A percentile compares a stretch with the other conserved stretches of the same genome.
Conservation (phyloP, 176 grass and related monocot species). For the Zoysia japonica region DNA sequence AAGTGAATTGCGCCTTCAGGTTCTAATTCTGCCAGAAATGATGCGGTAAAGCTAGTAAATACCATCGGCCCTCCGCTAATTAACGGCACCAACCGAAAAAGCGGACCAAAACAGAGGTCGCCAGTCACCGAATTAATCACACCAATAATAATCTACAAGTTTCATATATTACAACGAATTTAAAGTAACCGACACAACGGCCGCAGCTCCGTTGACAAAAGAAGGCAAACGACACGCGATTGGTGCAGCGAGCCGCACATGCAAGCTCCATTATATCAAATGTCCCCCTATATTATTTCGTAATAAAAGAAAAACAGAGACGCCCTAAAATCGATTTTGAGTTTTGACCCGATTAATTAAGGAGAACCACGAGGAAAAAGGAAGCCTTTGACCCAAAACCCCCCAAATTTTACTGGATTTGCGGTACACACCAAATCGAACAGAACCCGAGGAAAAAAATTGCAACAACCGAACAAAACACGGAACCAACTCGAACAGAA, state of each 20-base stretch:
- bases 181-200: slow-evolving; percentile 26
- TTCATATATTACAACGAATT: slow-evolving; percentile 27
- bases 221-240: neutral
- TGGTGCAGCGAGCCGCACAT: slow-evolving; percentile 18
- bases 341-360: slow-evolving; percentile 36
- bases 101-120: neutral
- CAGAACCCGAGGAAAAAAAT: neutral
- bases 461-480: slow-evolving; percentile 8
- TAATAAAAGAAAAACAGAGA: slow-evolving; percentile 27
- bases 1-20: neutral
- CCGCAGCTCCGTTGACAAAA: slow-evolving; percentile 3
- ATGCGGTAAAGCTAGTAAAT: slow-evolving; percentile 16
- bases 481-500: neutral
- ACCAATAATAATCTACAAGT: neutral
- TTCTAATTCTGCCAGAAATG: neutral
- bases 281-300: slow-evolving; percentile 26
- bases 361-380: slow-evolving; percentile 10
- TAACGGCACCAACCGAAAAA: neutral
- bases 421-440: slow-evolving; percentile 29
- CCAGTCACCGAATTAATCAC: slow-evolving; percentile 24
- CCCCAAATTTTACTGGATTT: slow-evolving; percentile 3
- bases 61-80: neutral
- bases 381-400: slow-evolving; percentile 16
- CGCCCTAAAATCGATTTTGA: slow-evolving; percentile 28
- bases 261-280: slow-evolving; percentile 39